These are phyloP conservation scores for Rhizopus sp. DNA, from an alignment of 371 early-diverging fungal genomes.

Conservation along the genomic window DNA sequence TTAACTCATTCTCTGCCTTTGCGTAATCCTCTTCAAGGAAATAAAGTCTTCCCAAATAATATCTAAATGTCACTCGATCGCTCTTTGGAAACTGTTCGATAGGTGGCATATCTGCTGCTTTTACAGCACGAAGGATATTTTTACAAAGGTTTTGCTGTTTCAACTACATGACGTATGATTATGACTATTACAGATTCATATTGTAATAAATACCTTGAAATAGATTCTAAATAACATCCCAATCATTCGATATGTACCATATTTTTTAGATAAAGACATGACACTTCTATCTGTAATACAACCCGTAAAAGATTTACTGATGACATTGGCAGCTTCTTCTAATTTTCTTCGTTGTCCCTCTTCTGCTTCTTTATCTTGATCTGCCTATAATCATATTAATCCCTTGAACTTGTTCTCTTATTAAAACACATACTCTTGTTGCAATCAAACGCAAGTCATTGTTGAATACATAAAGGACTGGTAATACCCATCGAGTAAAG, in stretches of 20 bases:
- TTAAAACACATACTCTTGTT: constrained; percentile 25
- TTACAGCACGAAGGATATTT: constrained; percentile 79
- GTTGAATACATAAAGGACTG: constrained; percentile 56
- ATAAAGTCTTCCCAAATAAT: constrained; percentile 81
- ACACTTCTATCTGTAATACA: constrained; percentile 81
- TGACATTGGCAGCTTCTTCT: constrained; percentile 83
- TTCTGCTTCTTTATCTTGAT: constrained; percentile 35
- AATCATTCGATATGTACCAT: constrained; percentile 87
- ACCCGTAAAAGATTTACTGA: constrained; percentile 84
- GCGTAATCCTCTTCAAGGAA: constrained; percentile 82
- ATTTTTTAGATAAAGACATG: constrained; percentile 71
- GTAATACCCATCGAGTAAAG: constrained; percentile 54
- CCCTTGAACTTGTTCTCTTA: not conserved
- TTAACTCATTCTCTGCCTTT: constrained; percentile 72
- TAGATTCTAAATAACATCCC: constrained; percentile 85
- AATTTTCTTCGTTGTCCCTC: constrained; percentile 56
- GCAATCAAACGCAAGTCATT: constrained; percentile 56
- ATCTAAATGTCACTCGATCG: constrained; percentile 83
- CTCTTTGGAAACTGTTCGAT: constrained; percentile 78
- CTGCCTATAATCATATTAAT: constrained; percentile 49
- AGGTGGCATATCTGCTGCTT: constrained; percentile 71
- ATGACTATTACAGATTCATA: not conserved
- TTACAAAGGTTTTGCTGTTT: constrained; percentile 83
- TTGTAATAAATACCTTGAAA: constrained; percentile 61
- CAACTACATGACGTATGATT: constrained; percentile 32